Percentiles rank a stretch among this genome's conserved stretches.
phyloP scores from a whole-genome alignment of 306 rosid genomes.

The Inga laurina region DNA sequence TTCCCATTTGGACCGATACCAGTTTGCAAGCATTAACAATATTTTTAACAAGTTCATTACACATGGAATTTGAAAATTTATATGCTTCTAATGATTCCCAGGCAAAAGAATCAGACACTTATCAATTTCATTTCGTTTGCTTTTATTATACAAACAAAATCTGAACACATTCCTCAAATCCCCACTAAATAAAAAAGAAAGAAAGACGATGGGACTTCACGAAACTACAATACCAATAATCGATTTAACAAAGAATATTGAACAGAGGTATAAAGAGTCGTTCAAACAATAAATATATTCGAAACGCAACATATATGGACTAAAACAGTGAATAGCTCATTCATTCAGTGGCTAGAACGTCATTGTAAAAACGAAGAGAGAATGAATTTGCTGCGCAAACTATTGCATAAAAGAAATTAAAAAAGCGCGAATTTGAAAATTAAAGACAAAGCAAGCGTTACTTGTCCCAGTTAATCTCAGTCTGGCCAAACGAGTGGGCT shows the following conservation, averaged over 20 bases:
- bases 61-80: not conserved
- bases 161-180: not conserved
- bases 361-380: not conserved
- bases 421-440: not conserved
- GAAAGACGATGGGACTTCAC: not conserved
- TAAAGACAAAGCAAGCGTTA: constrained; percentile 22
- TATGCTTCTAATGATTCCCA: not conserved
- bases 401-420: not conserved
- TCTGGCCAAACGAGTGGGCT: constrained; percentile 48
- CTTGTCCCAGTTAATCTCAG: constrained; percentile 97
- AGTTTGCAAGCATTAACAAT: not conserved
- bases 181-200: not conserved
- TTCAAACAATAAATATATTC: not conserved
- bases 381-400: not conserved
- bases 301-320: not conserved
- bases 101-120: not conserved
- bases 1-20: not conserved
- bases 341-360: not conserved
- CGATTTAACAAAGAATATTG: not conserved
- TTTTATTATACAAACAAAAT: not conserved
- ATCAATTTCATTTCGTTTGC: not conserved
- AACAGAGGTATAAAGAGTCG: not conserved
- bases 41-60: constrained; percentile 8
- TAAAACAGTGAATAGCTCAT: not conserved
- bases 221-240: not conserved